Evolutionary conservation across 345 rosid species (phyloP).

Genomic region (Fremontodendron californicum): DNA sequence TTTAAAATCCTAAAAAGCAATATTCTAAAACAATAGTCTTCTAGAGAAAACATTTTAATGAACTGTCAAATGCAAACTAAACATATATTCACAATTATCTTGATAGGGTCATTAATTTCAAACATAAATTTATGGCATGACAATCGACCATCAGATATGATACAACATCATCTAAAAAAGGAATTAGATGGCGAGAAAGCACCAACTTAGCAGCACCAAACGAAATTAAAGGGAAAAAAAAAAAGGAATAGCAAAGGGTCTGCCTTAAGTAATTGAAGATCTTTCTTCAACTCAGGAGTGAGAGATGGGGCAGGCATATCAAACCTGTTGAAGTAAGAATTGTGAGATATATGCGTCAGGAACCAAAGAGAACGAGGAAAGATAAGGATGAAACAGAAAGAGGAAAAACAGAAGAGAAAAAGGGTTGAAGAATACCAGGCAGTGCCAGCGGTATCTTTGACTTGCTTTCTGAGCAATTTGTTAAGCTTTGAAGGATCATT

Average conservation of each 20-base stretch:
- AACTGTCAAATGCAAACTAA: not conserved
- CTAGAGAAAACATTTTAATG: not conserved
- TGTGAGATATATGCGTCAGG: not conserved
- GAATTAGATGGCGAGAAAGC: not conserved
- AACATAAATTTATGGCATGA: not conserved
- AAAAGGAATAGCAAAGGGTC: not conserved
- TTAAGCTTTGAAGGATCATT: constrained; percentile 63
- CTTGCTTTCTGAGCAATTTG: constrained; percentile 59
- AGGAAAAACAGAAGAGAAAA: not conserved
- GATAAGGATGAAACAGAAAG: not conserved
- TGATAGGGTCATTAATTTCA: not conserved
- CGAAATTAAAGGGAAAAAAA: not conserved
- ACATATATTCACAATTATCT: not conserved
- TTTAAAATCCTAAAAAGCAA: not conserved
- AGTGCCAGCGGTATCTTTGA: constrained; percentile 67
- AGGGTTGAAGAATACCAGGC: constrained; percentile 42
- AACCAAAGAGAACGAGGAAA: not conserved
- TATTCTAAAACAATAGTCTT: not conserved
- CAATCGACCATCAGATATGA: not conserved
- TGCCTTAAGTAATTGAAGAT: constrained; percentile 84
- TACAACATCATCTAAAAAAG: not conserved
- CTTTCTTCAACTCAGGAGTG: constrained; percentile 82
- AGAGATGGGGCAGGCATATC: constrained; percentile 88
- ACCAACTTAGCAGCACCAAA: not conserved
- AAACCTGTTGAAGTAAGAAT: constrained; percentile 48